A percentile compares a stretch with the other conserved stretches of the same genome.
Conservation (phyloP, 2,329 filamentous ascomycete species). For the Colletotrichum plurivorum region DNA sequence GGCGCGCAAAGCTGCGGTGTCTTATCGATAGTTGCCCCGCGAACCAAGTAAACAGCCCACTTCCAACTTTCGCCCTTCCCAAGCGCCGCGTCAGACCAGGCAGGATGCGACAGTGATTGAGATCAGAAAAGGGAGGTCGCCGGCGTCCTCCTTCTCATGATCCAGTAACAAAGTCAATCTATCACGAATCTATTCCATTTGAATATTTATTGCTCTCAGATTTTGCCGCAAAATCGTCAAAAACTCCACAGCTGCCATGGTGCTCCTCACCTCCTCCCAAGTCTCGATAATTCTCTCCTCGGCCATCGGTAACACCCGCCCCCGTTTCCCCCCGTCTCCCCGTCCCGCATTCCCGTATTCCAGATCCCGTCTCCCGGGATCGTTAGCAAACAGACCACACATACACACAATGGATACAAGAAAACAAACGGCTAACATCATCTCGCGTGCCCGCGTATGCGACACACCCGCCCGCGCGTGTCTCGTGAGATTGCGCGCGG, state of each 20-base stretch:
- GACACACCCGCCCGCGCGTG: not conserved
- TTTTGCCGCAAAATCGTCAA: not conserved
- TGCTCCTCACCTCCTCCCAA: constrained; percentile 78
- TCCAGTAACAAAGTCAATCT: not conserved
- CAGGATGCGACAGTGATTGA: constrained; percentile 12
- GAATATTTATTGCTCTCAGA: too few species aligned
- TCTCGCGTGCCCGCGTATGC: constrained; percentile 20
- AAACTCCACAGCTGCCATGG: constrained; percentile 19
- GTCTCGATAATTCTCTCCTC: constrained; percentile 78
- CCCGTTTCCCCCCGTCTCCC: constrained; percentile 5
- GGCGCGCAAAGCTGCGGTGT: constrained; percentile 33
- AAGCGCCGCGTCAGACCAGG: constrained; percentile 22
- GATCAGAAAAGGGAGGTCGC: not conserved
- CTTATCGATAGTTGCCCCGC: constrained; percentile 62
- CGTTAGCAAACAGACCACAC: too few species aligned
- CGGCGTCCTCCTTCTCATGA: not conserved
- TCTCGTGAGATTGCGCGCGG: too few species aligned
- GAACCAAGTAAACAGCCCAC: constrained; percentile 49
- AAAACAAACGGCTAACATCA: constrained; percentile 14
- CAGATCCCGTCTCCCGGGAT: constrained; percentile 14
- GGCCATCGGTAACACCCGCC: constrained; percentile 68
- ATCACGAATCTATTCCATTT: not conserved
- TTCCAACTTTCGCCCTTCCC: constrained; percentile 14
- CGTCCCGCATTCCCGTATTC: constrained; percentile 33
- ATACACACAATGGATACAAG: not conserved